phyloP scores from a whole-genome alignment of 2,329 filamentous ascomycete genomes.

The Trichoderma sp. region DNA sequence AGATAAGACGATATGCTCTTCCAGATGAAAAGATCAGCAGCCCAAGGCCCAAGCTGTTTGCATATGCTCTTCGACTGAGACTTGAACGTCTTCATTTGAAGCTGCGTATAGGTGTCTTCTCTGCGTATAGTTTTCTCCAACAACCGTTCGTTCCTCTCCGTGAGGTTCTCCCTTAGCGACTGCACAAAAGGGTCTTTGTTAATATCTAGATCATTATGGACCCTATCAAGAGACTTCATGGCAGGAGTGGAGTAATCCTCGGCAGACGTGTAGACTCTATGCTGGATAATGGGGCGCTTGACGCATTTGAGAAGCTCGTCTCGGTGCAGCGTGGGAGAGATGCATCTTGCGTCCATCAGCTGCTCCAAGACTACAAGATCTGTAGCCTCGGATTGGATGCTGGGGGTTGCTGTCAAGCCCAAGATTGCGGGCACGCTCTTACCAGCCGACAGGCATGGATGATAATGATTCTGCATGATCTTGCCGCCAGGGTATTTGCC shows the following conservation, averaged over 20 bases:
- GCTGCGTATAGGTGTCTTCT: conserved; percentile 53
- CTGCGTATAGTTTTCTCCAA: conserved; percentile 45
- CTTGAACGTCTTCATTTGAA: conserved; percentile 58
- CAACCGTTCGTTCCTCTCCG: conserved; percentile 42
- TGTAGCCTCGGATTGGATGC: conserved; percentile 59
- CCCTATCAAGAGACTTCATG: conserved; percentile 48
- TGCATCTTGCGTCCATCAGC: conserved; percentile 69
- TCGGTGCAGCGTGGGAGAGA: conserved; percentile 67
- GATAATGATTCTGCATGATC: conserved; percentile 76
- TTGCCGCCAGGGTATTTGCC: conserved; percentile 63
- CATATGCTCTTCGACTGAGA: conserved; percentile 53
- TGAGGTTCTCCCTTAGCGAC: conserved; percentile 46
- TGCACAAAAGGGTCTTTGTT: conserved; percentile 62
- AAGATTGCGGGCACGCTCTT: conserved; percentile 64
- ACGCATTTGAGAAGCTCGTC: conserved; percentile 69
- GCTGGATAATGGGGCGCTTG: conserved; percentile 62
- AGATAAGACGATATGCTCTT: conserved; percentile 46
- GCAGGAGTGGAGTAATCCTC: conserved; percentile 32
- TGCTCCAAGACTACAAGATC: conserved; percentile 64
- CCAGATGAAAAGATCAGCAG: conserved; percentile 65
- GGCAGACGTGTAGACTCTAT: conserved; percentile 37
- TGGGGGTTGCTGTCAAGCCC: conserved; percentile 79
- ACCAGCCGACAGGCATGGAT: conserved; percentile 45
- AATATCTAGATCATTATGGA: conserved; percentile 54
- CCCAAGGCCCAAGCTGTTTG: conserved; percentile 66